A percentile compares a stretch with the other conserved stretches of the same genome.
Evolutionary conservation across 2,329 filamentous ascomycete species (phyloP).

Genomic region (Epichloe scottii): DNA sequence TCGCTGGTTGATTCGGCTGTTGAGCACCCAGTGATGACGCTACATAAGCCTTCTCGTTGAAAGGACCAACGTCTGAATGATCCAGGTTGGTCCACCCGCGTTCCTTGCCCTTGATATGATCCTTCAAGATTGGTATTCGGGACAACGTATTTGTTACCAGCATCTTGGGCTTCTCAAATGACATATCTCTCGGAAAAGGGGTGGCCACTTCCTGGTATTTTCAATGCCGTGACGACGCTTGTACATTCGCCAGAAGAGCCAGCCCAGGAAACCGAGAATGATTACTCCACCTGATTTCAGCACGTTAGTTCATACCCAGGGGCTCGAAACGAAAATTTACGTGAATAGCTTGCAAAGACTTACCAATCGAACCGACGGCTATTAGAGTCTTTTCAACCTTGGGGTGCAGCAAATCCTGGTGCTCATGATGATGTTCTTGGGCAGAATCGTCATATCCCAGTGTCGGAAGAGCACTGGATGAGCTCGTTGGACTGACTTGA

Average conservation of each 20-base stretch:
- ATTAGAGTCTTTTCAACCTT: conserved; percentile 11
- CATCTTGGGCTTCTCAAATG: conserved; percentile 3
- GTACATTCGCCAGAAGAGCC: conserved; percentile 29
- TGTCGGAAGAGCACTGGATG: neutral
- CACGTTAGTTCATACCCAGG: neutral
- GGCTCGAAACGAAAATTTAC: neutral
- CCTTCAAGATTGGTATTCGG: conserved; percentile 24
- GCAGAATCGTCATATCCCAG: neutral
- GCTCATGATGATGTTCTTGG: neutral
- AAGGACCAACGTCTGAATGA: conserved; percentile 13
- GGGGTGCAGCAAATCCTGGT: conserved; percentile 1
- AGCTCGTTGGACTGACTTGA: neutral
- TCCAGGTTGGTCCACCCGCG: conserved; percentile 23
- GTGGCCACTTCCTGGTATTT: conserved; percentile 20
- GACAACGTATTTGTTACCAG: conserved; percentile 10
- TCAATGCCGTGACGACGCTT: conserved; percentile 15
- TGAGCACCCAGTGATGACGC: neutral
- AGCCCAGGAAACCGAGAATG: conserved; percentile 29
- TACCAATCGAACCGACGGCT: conserved; percentile 11
- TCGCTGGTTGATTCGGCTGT: neutral
- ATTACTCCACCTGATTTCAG: conserved; percentile 29
- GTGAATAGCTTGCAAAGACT: neutral
- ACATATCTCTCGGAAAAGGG: conserved; percentile 2
- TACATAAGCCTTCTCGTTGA: conserved; percentile 6
- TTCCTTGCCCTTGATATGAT: conserved; percentile 15